Percentiles rank a stretch among this genome's conserved stretches.
phyloP scores from a whole-genome alignment of 106 monocot species.

The Dendrobium officinale region DNA sequence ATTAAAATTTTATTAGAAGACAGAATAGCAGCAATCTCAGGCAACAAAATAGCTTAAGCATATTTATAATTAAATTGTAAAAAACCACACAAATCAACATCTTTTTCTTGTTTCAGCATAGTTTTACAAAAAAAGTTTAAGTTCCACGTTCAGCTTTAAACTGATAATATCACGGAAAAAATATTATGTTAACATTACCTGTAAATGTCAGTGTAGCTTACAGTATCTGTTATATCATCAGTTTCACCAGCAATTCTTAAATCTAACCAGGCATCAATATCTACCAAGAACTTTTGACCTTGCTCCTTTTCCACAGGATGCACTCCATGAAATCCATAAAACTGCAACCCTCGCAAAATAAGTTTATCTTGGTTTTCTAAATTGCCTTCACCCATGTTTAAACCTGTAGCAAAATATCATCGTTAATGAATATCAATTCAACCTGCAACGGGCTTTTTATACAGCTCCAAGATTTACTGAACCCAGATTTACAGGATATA shows the following conservation, averaged over 20 bases:
- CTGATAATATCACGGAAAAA: too few species aligned
- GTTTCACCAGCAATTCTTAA: conserved; percentile 55
- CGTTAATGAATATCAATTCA: not conserved
- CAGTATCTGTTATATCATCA: conserved; percentile 52
- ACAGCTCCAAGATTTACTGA: too few species aligned
- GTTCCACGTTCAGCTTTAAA: too few species aligned
- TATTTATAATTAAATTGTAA: too few species aligned
- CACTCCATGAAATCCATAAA: conserved; percentile 87
- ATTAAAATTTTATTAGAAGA: too few species aligned
- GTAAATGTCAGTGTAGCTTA: conserved; percentile 83
- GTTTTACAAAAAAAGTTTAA: too few species aligned
- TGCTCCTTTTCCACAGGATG: conserved; percentile 56
- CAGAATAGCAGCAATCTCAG: too few species aligned
- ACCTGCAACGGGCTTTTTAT: too few species aligned
- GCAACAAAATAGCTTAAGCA: too few species aligned
- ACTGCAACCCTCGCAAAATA: conserved; percentile 61
- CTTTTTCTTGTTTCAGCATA: too few species aligned
- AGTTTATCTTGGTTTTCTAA: conserved; percentile 54
- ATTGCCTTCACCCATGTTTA: conserved; percentile 17
- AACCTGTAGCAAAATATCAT: not conserved
- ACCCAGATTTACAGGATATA: too few species aligned
- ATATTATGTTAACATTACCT: conserved; percentile 24
- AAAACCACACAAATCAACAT: too few species aligned
- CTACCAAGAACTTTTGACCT: conserved; percentile 80
- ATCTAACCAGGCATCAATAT: conserved; percentile 87